These are phyloP conservation scores for Metarhizium humberi DNA, from an alignment of 2,329 filamentous ascomycete species.

Conservation along the genomic window DNA sequence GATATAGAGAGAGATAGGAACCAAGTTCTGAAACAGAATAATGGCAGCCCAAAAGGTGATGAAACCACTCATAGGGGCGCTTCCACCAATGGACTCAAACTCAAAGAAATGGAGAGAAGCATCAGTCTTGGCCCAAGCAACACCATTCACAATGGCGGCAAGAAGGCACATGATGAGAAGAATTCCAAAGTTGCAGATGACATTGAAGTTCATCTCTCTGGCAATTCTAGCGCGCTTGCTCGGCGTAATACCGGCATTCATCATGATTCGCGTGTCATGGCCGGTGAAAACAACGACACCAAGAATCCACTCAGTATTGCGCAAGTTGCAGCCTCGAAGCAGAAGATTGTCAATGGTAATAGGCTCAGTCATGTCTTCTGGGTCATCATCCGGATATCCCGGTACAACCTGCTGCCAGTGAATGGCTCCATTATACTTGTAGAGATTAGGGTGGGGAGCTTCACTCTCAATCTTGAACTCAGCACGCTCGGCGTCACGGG, in stretches of 20 bases:
- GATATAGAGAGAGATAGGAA: constrained; percentile 96
- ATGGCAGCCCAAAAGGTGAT: constrained; percentile 95
- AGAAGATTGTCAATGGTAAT: constrained; percentile 93
- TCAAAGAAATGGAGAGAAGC: constrained; percentile 78
- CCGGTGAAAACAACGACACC: constrained; percentile 92
- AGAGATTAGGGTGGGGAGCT: constrained; percentile 83
- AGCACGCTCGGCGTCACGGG: constrained; percentile 81
- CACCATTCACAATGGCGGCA: constrained; percentile 74
- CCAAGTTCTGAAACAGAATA: constrained; percentile 96
- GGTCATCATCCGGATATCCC: constrained; percentile 50
- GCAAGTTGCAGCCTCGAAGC: constrained; percentile 82
- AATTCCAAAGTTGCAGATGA: constrained; percentile 91
- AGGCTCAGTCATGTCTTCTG: constrained; percentile 78
- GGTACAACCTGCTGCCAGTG: constrained; percentile 72
- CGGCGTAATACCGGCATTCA: constrained; percentile 92
- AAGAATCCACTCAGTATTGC: constrained; percentile 93
- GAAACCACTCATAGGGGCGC: constrained; percentile 71
- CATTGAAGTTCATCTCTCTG: constrained; percentile 92
- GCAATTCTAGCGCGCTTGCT: constrained; percentile 88
- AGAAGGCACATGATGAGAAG: constrained; percentile 84
- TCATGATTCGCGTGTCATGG: constrained; percentile 97
- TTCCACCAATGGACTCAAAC: constrained; percentile 70
- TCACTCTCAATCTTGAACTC: constrained; percentile 89
- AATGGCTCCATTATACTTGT: constrained; percentile 86
- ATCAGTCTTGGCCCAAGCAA: constrained; percentile 66